Evolutionary conservation across 306 rosid genomes (phyloP), one percentile per base, ranked within the genome.

Genomic region (Quercus variabilis): DNA sequence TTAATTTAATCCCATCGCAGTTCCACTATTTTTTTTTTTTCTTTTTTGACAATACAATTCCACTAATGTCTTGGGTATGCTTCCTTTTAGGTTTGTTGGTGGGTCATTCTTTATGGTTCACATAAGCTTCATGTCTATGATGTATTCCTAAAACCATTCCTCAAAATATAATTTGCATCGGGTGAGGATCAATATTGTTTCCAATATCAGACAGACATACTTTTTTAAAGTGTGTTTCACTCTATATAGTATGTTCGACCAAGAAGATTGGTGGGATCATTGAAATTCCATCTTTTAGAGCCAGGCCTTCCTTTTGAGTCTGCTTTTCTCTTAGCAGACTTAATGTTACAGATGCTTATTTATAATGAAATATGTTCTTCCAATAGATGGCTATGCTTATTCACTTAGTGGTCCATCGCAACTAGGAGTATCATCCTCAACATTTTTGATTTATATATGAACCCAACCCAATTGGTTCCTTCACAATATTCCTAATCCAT

Each of bases 391-490:
- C 15, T 46, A 46, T 46, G 13, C 52, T 46, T 46, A 46, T 46
- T 46, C 52, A 15, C 52, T 64, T 59, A 23, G 23, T 65, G 14
- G 71, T 65, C 71, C 71, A 65, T 19, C 12, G 46, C 71, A 65
- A 65, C 46, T 6, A 17, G 18, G 7, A 65, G 17, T 65, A 30
- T 3, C 43, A 30, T 30, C 70, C 6, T 30, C 46, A 5, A 23
- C 7, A 25, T 19, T 60, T 49, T 10, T 49, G 18, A 74, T 80
- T 63, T 69, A 54, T 41, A 33, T 58, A 58, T 72, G 20, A 72
- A 76, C 54, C 81, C 60, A 81, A 63, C 73, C 71, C 55, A 5
- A 74, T 68, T 10, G 76, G 64, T 56, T 68, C 79, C 41, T 68
- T 58, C 54, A 58, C 73, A 68, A 74, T 72, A 74, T 67, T 75